Evolutionary conservation across 169 alveolate genomes (phyloP).

Genomic region (Plasmodium adleri): DNA sequence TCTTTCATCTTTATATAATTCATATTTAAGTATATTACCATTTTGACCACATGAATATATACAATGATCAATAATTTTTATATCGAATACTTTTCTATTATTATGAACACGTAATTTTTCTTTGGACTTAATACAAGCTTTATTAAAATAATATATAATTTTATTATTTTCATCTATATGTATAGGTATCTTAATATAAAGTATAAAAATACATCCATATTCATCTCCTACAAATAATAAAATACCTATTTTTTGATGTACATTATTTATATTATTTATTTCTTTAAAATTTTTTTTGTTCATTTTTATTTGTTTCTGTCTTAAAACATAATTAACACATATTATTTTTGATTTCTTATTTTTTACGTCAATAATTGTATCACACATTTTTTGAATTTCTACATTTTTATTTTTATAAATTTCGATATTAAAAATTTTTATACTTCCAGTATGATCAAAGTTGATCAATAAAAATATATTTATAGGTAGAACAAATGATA

Average conservation of each 20-base stretch:
- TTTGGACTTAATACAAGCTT: slow-evolving; percentile 10
- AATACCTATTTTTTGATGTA: slow-evolving; percentile 18
- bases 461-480: slow-evolving; percentile 1
- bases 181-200: slow-evolving; percentile 52
- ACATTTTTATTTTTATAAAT: background rate
- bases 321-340: slow-evolving; percentile 40
- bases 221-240: slow-evolving; percentile 64
- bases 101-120: slow-evolving; percentile 58
- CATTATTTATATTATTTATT: background rate
- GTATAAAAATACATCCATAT: slow-evolving; percentile 71
- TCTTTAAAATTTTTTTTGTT: too few species aligned
- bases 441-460: slow-evolving; percentile 55
- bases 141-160: slow-evolving; percentile 26
- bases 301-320: slow-evolving; percentile 18
- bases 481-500: background rate
- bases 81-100: slow-evolving; percentile 73
- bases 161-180: background rate
- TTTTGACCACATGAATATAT: slow-evolving; percentile 71
- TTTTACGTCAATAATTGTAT: slow-evolving; percentile 62
- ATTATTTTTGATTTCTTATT: slow-evolving; percentile 65
- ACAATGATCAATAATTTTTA: slow-evolving; percentile 44
- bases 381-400: background rate
- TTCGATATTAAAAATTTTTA: slow-evolving; percentile 25
- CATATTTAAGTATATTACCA: slow-evolving; percentile 58
- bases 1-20: slow-evolving; percentile 46